Conservation (phyloP, 805 yeast genomes). For the Yueomyces sinensis region DNA sequence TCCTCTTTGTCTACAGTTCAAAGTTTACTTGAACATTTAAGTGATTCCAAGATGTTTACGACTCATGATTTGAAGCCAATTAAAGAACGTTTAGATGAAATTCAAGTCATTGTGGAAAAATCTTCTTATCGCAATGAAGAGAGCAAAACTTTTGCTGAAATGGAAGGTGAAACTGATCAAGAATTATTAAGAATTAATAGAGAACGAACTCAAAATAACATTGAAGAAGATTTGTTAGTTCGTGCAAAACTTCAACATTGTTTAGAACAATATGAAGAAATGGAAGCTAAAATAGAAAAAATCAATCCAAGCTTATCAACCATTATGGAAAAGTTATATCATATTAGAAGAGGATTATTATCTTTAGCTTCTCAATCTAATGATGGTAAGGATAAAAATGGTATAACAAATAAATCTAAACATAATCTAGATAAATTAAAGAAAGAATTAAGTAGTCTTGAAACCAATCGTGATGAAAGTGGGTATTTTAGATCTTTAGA, state of each 20-base stretch:
- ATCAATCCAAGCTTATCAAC: constrained; percentile 38
- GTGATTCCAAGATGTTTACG: constrained; percentile 72
- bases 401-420: constrained; percentile 11
- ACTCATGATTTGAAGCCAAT: constrained; percentile 75
- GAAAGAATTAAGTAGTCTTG: constrained; percentile 30
- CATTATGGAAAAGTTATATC: constrained; percentile 46
- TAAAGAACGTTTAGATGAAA: constrained; percentile 56
- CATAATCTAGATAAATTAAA: constrained; percentile 19
- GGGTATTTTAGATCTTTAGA: constrained; percentile 38
- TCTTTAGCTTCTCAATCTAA: constrained; percentile 30
- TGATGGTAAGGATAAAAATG: constrained; percentile 3
- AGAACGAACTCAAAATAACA: constrained; percentile 28
- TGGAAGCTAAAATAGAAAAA: constrained; percentile 42
- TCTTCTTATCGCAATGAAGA: constrained; percentile 17
- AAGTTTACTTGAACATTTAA: constrained; percentile 68
- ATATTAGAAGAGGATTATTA: constrained; percentile 49
- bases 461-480: constrained; percentile 36
- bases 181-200: constrained; percentile 10
- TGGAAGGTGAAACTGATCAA: constrained; percentile 2
- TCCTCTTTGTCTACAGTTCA: constrained; percentile 81
- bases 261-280: constrained; percentile 37
- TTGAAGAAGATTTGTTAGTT: constrained; percentile 49
- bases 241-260: constrained; percentile 56
- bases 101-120: constrained; percentile 43
- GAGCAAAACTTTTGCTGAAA: not conserved